A percentile compares a stretch with the other conserved stretches of the same genome.
Evolutionary conservation across 2,329 filamentous ascomycete genomes (phyloP).

Genomic region (Fusarium neocosmosporiellum): DNA sequence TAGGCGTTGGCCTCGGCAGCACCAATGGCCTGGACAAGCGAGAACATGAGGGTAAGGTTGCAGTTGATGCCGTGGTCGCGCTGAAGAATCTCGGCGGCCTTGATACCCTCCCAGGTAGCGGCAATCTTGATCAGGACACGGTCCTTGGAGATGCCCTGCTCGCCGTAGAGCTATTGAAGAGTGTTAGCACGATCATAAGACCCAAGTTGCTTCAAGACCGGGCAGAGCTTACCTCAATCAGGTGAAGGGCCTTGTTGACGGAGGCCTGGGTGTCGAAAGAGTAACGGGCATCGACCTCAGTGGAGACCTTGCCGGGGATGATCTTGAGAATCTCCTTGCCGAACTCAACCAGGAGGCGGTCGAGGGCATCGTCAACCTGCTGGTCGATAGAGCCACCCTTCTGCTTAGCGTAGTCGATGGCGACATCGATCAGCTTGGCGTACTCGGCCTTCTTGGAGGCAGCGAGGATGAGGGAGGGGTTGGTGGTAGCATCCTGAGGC

Average conservation of each 20-base stretch:
- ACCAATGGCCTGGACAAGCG: slow-evolving; percentile 90
- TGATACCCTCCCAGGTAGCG: slow-evolving; percentile 99
- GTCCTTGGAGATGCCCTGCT: slow-evolving; percentile 90
- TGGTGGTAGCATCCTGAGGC: slow-evolving; percentile 99
- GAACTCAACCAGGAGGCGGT: slow-evolving; percentile 96
- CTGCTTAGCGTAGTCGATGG: slow-evolving; percentile 87
- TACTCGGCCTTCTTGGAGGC: slow-evolving; percentile 99
- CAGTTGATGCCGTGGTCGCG: slow-evolving; percentile 95
- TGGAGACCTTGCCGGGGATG: slow-evolving; percentile 98
- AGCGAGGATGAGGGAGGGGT: slow-evolving; percentile 97
- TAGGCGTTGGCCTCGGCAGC: slow-evolving; percentile 94
- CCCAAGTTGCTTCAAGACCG: neutral
- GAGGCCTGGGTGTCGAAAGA: slow-evolving; percentile 95
- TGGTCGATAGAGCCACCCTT: slow-evolving; percentile 76
- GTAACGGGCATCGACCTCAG: slow-evolving; percentile 95
- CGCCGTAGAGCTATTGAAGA: slow-evolving; percentile 85
- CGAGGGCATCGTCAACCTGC: slow-evolving; percentile 90
- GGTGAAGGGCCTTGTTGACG: slow-evolving; percentile 94
- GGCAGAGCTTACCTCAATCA: slow-evolving; percentile 80
- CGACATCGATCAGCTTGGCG: slow-evolving; percentile 87
- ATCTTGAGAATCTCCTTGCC: slow-evolving; percentile 97
- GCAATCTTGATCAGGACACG: slow-evolving; percentile 98
- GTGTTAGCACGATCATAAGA: slow-evolving; percentile 4
- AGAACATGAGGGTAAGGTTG: slow-evolving; percentile 99
- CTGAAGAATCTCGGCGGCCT: slow-evolving; percentile 97